Evolutionary conservation across 2,329 filamentous ascomycete species (phyloP), one percentile per base, ranked within the genome.

Genomic region (Drechslerella dactyloides): DNA sequence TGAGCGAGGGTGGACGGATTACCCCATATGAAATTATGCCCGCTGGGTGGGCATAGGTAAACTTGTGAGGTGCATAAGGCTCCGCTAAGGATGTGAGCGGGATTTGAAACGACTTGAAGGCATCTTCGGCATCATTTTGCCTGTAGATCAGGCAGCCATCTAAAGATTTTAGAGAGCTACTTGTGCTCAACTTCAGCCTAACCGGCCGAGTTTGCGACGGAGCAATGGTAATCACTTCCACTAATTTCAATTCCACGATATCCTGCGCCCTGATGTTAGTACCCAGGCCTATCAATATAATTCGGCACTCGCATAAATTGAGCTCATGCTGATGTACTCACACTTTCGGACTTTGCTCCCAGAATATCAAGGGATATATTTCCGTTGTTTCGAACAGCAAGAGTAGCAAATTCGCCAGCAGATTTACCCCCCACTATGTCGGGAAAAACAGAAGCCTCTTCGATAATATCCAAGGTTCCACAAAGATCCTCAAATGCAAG

Each of bases 21-120:
- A 86, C 83, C 10, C 84, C 83, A 77, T 86, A 87, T 3, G 84
- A 86, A 7, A 85, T 81, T 56, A 52, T 54, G n/a, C 63, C 63
- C 24, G 63, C 54, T 19, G 44, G 66, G 15, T 55, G n/a, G 13
- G 65, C 56, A 24, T 69, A 75, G 46, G 74, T 75, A 46, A 73
- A 76, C 63, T 74, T 76, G 52, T 76, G 75, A 24, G 74, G 66
- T n/a, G 61, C 30, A 66, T 73, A 64, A 27, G 57, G 64, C 13
- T 56, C 53, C 15, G 54, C 23, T 19, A 74, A 50, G 8, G 52
- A 48, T 27, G 66, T 55, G 13, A 68, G 30, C 2, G 50, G 13
- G 11, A 68, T 19, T 15, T 33, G 33, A 35, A 68, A 60, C 11
- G 1, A 23, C 33, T 48, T 53, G 13, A 44, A 17, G 1, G 27